These are phyloP conservation scores for Pleodorina starrii DNA, from an alignment of 139 green algal genomes.

Conservation along the genomic window DNA sequence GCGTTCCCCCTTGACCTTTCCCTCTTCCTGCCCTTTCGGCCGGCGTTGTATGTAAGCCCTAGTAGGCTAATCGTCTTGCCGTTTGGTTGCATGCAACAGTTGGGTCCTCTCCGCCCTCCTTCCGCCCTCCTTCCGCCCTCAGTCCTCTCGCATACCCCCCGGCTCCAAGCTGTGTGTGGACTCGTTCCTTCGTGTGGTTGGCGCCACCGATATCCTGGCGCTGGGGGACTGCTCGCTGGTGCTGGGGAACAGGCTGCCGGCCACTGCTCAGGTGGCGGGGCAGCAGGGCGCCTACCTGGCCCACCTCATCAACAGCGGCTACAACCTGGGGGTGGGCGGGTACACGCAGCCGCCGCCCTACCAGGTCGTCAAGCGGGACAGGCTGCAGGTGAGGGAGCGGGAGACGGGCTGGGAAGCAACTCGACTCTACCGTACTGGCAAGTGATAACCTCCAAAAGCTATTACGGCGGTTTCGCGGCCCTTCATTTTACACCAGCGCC, in stretches of 20 bases:
- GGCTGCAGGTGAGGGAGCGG: constrained; percentile 6
- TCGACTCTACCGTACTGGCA: too few species aligned
- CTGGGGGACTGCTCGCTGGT: constrained; percentile 75
- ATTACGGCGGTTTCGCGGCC: too few species aligned
- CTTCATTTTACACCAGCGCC: too few species aligned
- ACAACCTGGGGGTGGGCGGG: constrained; percentile 58
- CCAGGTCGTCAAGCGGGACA: constrained; percentile 10
- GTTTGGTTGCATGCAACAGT: too few species aligned
- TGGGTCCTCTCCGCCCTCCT: neutral
- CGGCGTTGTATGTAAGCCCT: too few species aligned
- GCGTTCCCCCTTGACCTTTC: neutral
- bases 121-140: too few species aligned
- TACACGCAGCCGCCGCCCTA: constrained; percentile 44
- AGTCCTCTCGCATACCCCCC: neutral
- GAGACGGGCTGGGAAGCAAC: too few species aligned
- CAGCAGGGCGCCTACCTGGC: constrained; percentile 74
- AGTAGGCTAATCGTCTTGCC: too few species aligned
- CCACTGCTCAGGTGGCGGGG: constrained; percentile 73
- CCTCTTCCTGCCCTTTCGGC: neutral
- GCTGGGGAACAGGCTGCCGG: constrained; percentile 62
- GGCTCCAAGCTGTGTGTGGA: constrained; percentile 77
- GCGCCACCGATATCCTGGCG: constrained; percentile 69
- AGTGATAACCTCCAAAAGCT: too few species aligned
- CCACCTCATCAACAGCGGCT: constrained; percentile 72
- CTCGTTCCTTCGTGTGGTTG: constrained; percentile 78